A percentile compares a stretch with the other conserved stretches of the same genome.
Evolutionary conservation across 805 yeast species (phyloP).

Genomic region (Cyberlindnera mycetangii): DNA sequence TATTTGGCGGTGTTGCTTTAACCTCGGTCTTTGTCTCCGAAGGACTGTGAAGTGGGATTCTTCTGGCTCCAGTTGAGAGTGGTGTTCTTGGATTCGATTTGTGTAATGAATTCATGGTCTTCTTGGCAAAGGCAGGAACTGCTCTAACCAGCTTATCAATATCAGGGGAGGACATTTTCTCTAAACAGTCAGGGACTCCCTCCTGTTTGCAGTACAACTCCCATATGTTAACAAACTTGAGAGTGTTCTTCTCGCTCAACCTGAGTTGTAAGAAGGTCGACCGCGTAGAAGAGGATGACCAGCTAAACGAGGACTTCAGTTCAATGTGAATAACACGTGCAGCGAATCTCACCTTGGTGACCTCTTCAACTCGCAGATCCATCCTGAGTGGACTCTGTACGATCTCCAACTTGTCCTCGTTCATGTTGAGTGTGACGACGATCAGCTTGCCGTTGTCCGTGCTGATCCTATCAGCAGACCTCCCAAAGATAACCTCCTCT

Average conservation of each 20-base stretch:
- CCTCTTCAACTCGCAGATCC: neutral
- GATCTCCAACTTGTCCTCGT: neutral
- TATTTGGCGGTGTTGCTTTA: constrained; percentile 2
- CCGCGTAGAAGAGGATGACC: neutral
- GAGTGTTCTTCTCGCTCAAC: neutral
- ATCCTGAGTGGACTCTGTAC: neutral
- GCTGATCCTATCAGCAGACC: neutral
- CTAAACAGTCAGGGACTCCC: neutral
- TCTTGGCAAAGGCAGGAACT: neutral
- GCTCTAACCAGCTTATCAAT: neutral
- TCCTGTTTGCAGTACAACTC: neutral
- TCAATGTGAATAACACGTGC: neutral
- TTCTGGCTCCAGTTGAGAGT: neutral
- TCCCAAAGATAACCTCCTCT: constrained; percentile 3
- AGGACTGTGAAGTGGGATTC: neutral
- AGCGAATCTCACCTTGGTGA: neutral
- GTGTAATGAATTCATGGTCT: neutral
- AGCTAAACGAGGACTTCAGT: neutral
- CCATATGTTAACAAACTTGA: neutral
- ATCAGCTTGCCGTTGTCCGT: neutral
- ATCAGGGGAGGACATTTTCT: neutral
- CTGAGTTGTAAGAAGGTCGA: neutral
- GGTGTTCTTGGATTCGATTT: neutral
- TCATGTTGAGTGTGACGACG: neutral
- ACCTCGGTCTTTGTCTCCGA: neutral